These are phyloP conservation scores for Entrophospora sp. DNA, from an alignment of 192 early-diverging fungal genomes.

Conservation along the genomic window DNA sequence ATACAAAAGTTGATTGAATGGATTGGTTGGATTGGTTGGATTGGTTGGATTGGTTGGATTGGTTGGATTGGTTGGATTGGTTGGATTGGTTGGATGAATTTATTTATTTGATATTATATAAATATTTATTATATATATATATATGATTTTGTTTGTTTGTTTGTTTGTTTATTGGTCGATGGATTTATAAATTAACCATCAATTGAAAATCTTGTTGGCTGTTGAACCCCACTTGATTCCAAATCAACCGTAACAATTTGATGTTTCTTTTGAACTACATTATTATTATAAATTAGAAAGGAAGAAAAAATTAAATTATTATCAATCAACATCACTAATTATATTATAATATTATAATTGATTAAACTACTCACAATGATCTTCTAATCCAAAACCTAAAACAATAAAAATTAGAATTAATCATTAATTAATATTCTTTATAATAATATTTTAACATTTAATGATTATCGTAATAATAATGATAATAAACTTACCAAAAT, in stretches of 20 bases:
- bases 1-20: too few relatives aligned
- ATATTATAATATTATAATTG: background rate
- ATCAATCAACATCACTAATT: background rate
- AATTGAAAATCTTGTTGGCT: background rate
- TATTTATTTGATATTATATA: too few relatives aligned
- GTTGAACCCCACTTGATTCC: background rate
- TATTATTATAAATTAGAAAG: background rate
- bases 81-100: too few relatives aligned
- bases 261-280: conserved; percentile 2
- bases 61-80: too few relatives aligned
- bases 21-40: too few relatives aligned
- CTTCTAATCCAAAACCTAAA: background rate
- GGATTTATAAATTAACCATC: conserved; percentile 1
- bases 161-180: too few relatives aligned
- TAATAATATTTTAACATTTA: background rate
- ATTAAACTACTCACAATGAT: background rate
- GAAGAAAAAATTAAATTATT: background rate
- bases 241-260: background rate
- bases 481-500: conserved; percentile 12
- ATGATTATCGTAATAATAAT: background rate
- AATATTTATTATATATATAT: too few relatives aligned
- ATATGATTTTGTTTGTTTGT: too few relatives aligned
- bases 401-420: background rate
- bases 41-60: too few relatives aligned
- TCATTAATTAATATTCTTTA: background rate